Percentiles rank a stretch among this genome's conserved stretches.
Evolutionary conservation across 257 asterid species (phyloP).

Genomic region (Solanum chiquidenum): DNA sequence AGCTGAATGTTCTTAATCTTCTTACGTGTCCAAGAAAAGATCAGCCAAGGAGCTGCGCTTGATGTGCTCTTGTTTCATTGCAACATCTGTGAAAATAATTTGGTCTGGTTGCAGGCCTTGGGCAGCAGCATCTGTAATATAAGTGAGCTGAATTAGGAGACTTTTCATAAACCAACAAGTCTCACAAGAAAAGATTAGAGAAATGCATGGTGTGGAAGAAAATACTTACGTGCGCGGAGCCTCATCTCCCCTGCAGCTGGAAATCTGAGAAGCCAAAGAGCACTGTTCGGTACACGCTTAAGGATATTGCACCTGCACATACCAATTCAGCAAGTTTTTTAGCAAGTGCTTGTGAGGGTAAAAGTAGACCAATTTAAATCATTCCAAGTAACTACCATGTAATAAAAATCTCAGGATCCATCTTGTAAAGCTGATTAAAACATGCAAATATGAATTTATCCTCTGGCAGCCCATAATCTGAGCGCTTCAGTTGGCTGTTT

Average conservation of each 20-base stretch:
- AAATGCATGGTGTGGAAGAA: background rate
- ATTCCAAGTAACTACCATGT: conserved; percentile 51
- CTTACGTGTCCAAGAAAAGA: conserved; percentile 90
- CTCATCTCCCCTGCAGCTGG: conserved; percentile 99
- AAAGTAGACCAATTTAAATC: background rate
- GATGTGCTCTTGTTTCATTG: conserved; percentile 96
- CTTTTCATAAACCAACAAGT: background rate
- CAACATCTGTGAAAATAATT: conserved; percentile 91
- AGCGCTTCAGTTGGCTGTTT: conserved; percentile 65
- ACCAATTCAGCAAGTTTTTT: background rate
- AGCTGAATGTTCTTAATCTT: background rate
- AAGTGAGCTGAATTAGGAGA: background rate
- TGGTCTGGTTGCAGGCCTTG: conserved; percentile 94
- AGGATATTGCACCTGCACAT: conserved; percentile 91
- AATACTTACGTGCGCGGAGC: conserved; percentile 69
- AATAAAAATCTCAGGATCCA: conserved; percentile 87
- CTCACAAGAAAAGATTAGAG: background rate
- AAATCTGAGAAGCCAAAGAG: conserved; percentile 93
- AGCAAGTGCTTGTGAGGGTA: background rate
- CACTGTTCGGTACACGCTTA: conserved; percentile 95
- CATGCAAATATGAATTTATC: conserved; percentile 94
- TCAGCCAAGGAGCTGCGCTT: conserved; percentile 95
- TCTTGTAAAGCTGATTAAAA: conserved; percentile 98
- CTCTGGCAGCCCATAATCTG: conserved; percentile 93
- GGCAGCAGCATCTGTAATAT: conserved; percentile 74